Conservation (phyloP, 768 basidiomycete genomes). For the Boletus vermiculosoides region DNA sequence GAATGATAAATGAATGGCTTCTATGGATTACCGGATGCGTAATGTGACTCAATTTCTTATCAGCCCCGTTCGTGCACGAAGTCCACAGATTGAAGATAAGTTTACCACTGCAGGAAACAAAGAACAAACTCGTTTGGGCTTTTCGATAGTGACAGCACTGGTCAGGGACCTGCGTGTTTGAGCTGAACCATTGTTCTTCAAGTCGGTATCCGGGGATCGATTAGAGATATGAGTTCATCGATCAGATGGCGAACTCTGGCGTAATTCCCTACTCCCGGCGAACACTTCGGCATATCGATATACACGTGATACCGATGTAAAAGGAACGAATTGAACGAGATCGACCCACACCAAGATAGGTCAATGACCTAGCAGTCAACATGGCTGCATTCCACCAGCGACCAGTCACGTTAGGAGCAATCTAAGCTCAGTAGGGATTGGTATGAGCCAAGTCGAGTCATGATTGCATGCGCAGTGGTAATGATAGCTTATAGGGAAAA, state of each 20-base stretch:
- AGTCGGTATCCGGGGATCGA: slow-evolving; percentile 6
- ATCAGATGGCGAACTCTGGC: slow-evolving; percentile 3
- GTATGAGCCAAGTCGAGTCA: slow-evolving; percentile 8
- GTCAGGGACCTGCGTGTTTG: background rate
- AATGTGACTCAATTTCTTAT: slow-evolving; percentile 23
- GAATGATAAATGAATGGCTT: slow-evolving; percentile 15
- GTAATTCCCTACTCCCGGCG: background rate
- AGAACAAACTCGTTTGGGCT: slow-evolving; percentile 1
- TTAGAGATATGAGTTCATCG: slow-evolving; percentile 6
- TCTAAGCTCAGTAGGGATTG: background rate
- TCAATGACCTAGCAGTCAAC: no score
- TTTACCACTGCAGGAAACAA: background rate
- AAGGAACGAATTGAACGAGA: background rate
- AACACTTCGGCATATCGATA: background rate
- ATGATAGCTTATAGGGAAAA: background rate
- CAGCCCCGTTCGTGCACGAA: background rate
- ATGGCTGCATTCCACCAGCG: background rate
- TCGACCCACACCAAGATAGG: slow-evolving; percentile 2
- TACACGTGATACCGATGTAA: slow-evolving; percentile 5
- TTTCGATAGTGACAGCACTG: slow-evolving; percentile 4
- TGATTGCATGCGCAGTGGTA: background rate
- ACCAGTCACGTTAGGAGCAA: slow-evolving; percentile 9
- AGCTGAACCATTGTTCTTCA: slow-evolving; percentile 4
- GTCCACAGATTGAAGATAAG: background rate
- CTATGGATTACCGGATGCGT: slow-evolving; percentile 8